phyloP scores from a whole-genome alignment of 495 filamentous ascomycete genomes.

The Podospora bellae-mahoneyi region DNA sequence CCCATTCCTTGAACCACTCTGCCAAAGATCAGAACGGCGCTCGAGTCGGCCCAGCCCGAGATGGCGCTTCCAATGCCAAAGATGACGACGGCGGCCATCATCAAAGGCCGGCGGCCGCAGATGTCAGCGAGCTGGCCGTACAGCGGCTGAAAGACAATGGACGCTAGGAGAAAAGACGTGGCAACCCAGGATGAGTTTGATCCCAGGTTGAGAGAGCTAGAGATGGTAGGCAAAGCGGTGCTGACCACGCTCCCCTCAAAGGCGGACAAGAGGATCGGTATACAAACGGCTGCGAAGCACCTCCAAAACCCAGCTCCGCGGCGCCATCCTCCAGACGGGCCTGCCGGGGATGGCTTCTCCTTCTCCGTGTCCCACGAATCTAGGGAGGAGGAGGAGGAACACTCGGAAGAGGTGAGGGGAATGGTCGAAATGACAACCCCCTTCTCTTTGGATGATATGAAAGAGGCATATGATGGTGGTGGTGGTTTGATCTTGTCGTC shows the following conservation, averaged over 20 bases:
- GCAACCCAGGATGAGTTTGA: conserved; percentile 33
- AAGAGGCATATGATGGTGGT: conserved; percentile 1
- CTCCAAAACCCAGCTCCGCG: conserved; percentile 38
- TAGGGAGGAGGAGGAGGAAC: background rate
- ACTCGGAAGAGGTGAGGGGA: background rate
- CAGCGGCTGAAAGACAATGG: conserved; percentile 36
- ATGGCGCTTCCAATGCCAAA: conserved; percentile 45
- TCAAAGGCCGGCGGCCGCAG: conserved; percentile 47
- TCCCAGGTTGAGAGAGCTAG: conserved; percentile 29
- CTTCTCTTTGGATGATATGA: background rate
- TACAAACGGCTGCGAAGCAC: conserved; percentile 39
- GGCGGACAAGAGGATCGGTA: conserved; percentile 40
- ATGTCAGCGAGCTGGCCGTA: conserved; percentile 47
- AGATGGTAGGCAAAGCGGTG: conserved; percentile 47
- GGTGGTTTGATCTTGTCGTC: background rate
- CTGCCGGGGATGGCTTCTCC: background rate
- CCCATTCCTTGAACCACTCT: conserved; percentile 77
- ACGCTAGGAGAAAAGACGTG: conserved; percentile 29
- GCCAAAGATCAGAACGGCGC: conserved; percentile 65
- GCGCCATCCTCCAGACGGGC: conserved; percentile 19
- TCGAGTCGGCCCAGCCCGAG: conserved; percentile 34
- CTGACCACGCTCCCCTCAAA: conserved; percentile 52
- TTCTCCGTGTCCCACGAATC: background rate
- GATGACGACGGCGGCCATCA: conserved; percentile 43
- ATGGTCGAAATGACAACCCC: background rate